phyloP scores from a whole-genome alignment of 768 basidiomycete species.

The Macrocybe gigantea region DNA sequence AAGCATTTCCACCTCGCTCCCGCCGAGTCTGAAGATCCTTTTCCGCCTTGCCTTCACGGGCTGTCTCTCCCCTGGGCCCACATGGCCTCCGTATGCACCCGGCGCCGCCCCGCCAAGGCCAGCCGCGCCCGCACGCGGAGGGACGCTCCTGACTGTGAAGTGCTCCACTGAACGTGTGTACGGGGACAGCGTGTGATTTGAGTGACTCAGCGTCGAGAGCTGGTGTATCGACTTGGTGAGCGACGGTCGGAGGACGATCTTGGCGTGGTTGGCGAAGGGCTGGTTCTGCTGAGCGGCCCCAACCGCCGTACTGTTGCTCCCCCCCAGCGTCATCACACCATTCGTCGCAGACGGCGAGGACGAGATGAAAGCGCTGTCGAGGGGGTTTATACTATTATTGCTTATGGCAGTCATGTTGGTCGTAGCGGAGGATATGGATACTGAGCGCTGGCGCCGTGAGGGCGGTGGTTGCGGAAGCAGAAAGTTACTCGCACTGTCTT shows the following conservation, averaged over 20 bases:
- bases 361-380: too few relatives aligned
- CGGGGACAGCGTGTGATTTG: slow-evolving; percentile 91
- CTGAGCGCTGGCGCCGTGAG: too few relatives aligned
- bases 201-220: slow-evolving; percentile 77
- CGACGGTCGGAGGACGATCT: slow-evolving; percentile 59
- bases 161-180: slow-evolving; percentile 89
- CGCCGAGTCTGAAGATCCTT: slow-evolving; percentile 61
- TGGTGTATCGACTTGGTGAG: slow-evolving; percentile 76
- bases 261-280: slow-evolving; percentile 23
- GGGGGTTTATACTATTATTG: too few relatives aligned
- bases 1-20: slow-evolving; percentile 1
- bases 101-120: neutral
- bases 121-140: slow-evolving; percentile 36
- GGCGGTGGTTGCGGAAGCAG: too few relatives aligned
- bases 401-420: too few relatives aligned
- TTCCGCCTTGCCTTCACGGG: slow-evolving; percentile 74
- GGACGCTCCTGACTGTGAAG: slow-evolving; percentile 88
- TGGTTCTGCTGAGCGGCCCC: too few relatives aligned
- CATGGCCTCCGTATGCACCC: too few relatives aligned
- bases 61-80: slow-evolving; percentile 29
- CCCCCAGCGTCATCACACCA: too few relatives aligned
- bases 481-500: too few relatives aligned
- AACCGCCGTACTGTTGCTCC: too few relatives aligned
- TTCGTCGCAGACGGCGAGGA: too few relatives aligned
- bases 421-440: too few relatives aligned